phyloP scores from a whole-genome alignment of 805 yeast species.

The Torulaspora delbrueckii region DNA sequence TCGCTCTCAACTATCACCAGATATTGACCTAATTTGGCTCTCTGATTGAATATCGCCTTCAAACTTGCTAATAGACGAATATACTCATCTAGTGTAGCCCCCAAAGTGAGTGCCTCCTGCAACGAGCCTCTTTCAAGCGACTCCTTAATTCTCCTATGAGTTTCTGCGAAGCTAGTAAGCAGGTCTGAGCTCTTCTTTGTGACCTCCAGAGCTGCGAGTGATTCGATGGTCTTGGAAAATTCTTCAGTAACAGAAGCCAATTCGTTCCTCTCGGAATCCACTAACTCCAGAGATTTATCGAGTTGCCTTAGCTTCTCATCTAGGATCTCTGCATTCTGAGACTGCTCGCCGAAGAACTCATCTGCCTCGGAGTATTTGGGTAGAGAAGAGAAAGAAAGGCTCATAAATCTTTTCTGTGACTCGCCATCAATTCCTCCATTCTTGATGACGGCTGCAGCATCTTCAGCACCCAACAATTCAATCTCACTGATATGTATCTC shows the following conservation, averaged over 20 bases:
- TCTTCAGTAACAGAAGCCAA: slow-evolving; percentile 66
- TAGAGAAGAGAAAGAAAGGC: slow-evolving; percentile 58
- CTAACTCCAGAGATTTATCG: slow-evolving; percentile 64
- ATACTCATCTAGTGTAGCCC: slow-evolving; percentile 85
- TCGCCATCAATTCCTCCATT: slow-evolving; percentile 38
- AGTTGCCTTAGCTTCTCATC: slow-evolving; percentile 70
- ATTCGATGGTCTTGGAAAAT: slow-evolving; percentile 50
- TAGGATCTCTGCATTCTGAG: slow-evolving; percentile 60
- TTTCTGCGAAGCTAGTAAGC: slow-evolving; percentile 63
- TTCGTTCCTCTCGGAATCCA: slow-evolving; percentile 72
- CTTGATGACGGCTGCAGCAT: slow-evolving; percentile 27
- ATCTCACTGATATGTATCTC: slow-evolving; percentile 34
- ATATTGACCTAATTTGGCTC: slow-evolving; percentile 52
- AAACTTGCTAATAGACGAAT: slow-evolving; percentile 71
- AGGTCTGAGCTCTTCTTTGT: slow-evolving; percentile 61
- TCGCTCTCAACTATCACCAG: slow-evolving; percentile 49
- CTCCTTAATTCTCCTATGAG: slow-evolving; percentile 67
- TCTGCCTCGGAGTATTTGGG: slow-evolving; percentile 73
- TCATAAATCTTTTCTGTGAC: slow-evolving; percentile 66
- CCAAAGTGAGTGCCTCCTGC: slow-evolving; percentile 82
- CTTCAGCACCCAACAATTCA: slow-evolving; percentile 32
- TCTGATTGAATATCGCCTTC: slow-evolving; percentile 64
- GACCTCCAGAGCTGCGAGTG: slow-evolving; percentile 69
- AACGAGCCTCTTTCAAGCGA: slow-evolving; percentile 69
- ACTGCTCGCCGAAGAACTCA: slow-evolving; percentile 67